Conservation (phyloP, 805 yeast species). For the Maudiozyma turicensis region DNA sequence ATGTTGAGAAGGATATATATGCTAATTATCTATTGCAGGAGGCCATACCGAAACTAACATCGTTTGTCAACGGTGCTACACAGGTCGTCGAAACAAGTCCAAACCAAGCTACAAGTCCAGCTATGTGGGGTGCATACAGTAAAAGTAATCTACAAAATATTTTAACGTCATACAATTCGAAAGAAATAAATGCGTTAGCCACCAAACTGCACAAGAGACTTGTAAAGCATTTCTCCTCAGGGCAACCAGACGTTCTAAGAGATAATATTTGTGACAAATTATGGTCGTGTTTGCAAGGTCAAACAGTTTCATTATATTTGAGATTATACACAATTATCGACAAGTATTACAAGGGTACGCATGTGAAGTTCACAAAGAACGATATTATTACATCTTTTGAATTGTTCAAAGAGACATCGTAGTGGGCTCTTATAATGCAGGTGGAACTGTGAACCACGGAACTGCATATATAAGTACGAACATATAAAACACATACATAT, state of each 20-base stretch:
- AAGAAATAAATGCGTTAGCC: conserved; percentile 47
- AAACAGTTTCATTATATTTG: conserved; percentile 46
- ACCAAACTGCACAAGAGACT: conserved; percentile 47
- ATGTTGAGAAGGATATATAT: conserved; percentile 33
- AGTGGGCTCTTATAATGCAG: too few species aligned
- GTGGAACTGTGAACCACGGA: too few species aligned
- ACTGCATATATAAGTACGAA: too few species aligned
- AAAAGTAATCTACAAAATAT: conserved; percentile 48
- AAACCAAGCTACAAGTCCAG: conserved; percentile 33
- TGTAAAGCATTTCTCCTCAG: conserved; percentile 39
- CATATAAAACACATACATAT: too few species aligned
- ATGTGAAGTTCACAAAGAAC: conserved; percentile 39
- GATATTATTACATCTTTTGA: conserved; percentile 51
- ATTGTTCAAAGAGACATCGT: conserved; percentile 12
- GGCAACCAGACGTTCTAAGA: conserved; percentile 14
- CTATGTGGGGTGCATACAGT: conserved; percentile 56
- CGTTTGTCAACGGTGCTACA: conserved; percentile 57
- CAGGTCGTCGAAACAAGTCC: conserved; percentile 28
- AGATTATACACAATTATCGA: conserved; percentile 47
- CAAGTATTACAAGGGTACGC: conserved; percentile 46
- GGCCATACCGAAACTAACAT: conserved; percentile 57
- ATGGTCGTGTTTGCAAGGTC: conserved; percentile 63
- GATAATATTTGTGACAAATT: conserved; percentile 48
- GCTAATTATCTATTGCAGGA: conserved; percentile 39
- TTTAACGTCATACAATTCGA: conserved; percentile 45